Conservation (phyloP, 1,284 basidiomycete species). For the Baeospora myosura region DNA sequence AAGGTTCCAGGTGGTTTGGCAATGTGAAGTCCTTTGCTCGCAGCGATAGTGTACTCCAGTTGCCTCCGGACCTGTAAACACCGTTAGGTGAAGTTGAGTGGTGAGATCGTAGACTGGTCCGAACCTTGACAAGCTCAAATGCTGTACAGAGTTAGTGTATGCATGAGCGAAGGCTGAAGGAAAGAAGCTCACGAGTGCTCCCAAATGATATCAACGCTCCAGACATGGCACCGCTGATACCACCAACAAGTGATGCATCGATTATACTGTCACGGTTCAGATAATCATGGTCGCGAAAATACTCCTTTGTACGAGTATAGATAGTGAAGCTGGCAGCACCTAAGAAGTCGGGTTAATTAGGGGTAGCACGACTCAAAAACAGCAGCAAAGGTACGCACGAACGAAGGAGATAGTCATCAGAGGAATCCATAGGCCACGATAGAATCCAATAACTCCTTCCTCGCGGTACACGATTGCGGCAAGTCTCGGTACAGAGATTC, state of each 20-base stretch:
- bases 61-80: constrained; percentile 72
- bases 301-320: constrained; percentile 84
- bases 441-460: constrained; percentile 90
- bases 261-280: constrained; percentile 52
- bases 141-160: constrained; percentile 34
- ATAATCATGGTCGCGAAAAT: constrained; percentile 57
- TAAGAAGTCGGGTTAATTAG: constrained; percentile 23
- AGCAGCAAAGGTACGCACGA: constrained; percentile 5
- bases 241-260: constrained; percentile 70
- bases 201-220: constrained; percentile 78
- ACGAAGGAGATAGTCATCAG: constrained; percentile 82
- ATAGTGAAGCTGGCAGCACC: constrained; percentile 90
- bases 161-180: constrained; percentile 5
- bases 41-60: constrained; percentile 89
- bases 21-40: constrained; percentile 61
- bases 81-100: background rate
- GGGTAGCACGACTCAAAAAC: constrained; percentile 7
- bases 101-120: constrained; percentile 11
- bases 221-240: constrained; percentile 74
- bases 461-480: constrained; percentile 75
- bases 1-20: constrained; percentile 67
- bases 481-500: constrained; percentile 67
- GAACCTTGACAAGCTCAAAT: constrained; percentile 93
- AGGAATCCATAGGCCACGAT: constrained; percentile 87
- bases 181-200: constrained; percentile 66